phyloP scores from a whole-genome alignment of 1,139 yeast genomes.

The Magnusiomyces tetraspermus region DNA sequence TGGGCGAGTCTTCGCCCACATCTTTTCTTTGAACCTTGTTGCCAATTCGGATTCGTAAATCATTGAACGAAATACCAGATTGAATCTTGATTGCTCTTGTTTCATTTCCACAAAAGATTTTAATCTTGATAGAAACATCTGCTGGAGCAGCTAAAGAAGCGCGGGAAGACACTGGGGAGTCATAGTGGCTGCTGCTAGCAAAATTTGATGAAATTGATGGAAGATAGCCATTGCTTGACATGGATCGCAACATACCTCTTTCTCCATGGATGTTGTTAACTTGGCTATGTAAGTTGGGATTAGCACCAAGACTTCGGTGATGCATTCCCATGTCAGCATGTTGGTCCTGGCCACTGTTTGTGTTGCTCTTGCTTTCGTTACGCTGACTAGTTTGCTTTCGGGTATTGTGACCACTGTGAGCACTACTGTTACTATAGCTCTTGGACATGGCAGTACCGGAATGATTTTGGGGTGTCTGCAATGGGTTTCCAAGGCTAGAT shows the following conservation, averaged over 20 bases:
- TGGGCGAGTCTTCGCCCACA: neutral
- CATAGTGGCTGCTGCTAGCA: neutral
- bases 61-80: constrained; percentile 7
- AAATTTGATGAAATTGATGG: neutral
- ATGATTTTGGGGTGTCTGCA: neutral
- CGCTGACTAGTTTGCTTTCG: neutral
- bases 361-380: neutral
- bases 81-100: constrained; percentile 10
- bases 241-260: neutral
- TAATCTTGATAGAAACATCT: constrained; percentile 7
- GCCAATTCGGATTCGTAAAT: constrained; percentile 7
- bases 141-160: neutral
- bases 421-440: neutral
- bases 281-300: too few species aligned
- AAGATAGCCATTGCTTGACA: neutral
- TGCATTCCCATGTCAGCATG: too few species aligned
- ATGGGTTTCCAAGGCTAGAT: neutral
- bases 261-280: neutral
- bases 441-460: neutral
- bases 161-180: neutral
- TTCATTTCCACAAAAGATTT: constrained; percentile 12
- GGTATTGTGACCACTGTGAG: neutral
- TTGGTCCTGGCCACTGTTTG: neutral
- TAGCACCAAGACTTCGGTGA: too few species aligned
- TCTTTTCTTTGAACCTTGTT: constrained; percentile 7